Evolutionary conservation across 2,329 filamentous ascomycete genomes (phyloP), one percentile per base, ranked within the genome.

Genomic region (Didymella pinodella): DNA sequence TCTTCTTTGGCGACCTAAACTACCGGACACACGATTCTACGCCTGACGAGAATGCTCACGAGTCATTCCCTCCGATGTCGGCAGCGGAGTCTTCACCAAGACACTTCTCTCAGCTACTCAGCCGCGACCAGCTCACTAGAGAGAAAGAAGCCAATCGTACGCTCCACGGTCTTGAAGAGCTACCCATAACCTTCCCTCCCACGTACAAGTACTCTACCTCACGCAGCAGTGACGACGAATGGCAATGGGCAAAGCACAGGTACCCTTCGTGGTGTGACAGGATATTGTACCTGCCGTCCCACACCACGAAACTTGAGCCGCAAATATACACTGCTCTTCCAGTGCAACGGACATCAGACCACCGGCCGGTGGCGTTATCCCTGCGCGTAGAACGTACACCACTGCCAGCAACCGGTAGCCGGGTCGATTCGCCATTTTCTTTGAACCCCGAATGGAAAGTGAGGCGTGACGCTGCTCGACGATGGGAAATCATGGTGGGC

Each of bases 211-310:
- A 95, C 75, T 83, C 84, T 41, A 67, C 59, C 2, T 63, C 65
- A 8, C 65, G 67, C 20, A 54, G 54, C 50, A 70, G 75, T 28
- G 72, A 78, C 59, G 74, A 72, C 18, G 63, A 66, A 11, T 94
- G 90, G 88, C 79, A 82, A 31, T 97, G 93, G 85, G 91, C 93
- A 7, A 81, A 83, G 57, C 91, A 96, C 74, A 88, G 95, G 45
- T 96, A 91, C 84, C 73, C 95, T 1, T 89, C 89, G 70, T 98
- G 94, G 95, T 97, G 93, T 70, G 95, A 98, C 77, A 87, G 95
- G 3, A 89, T 98, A 20, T 81, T 98, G 20, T 98, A 88, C 76
- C 81, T 94, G 2, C 69, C 72, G 2, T 65, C 73, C 10, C 66
- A 86, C 85, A 48, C 65, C 4, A 20, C 75, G 76, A 22, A 81